These are phyloP conservation scores for Diaporthe nobilis DNA, from an alignment of 2,329 filamentous ascomycete genomes.

Conservation along the genomic window DNA sequence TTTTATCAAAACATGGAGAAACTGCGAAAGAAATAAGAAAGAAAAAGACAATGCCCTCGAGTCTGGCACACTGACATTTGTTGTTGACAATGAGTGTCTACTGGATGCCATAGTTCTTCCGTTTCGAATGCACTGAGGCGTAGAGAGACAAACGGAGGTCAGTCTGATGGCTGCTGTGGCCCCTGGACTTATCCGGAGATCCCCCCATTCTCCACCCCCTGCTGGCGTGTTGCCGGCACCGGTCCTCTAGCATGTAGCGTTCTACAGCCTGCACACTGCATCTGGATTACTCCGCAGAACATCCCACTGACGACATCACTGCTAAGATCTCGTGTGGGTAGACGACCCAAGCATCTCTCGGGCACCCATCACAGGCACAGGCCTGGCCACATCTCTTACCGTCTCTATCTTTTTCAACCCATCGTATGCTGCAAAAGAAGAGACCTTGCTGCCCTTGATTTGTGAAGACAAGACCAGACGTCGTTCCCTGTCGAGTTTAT, in stretches of 20 bases:
- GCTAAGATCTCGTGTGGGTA: background rate
- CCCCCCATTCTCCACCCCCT: slow-evolving; percentile 4
- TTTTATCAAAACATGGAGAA: background rate
- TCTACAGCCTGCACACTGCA: background rate
- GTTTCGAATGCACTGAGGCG: background rate
- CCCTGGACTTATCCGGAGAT: slow-evolving; percentile 26
- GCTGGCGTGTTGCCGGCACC: slow-evolving; percentile 12
- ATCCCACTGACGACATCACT: slow-evolving; percentile 34
- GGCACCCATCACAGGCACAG: slow-evolving; percentile 18
- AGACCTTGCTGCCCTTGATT: background rate
- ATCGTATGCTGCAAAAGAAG: slow-evolving; percentile 2
- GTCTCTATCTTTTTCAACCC: background rate
- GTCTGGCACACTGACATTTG: background rate
- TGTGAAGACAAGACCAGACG: slow-evolving; percentile 19
- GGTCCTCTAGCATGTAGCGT: background rate
- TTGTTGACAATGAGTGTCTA: background rate
- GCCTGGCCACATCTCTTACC: slow-evolving; percentile 5
- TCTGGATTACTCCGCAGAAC: slow-evolving; percentile 27
- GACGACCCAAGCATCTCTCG: slow-evolving; percentile 21
- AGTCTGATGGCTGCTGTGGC: background rate
- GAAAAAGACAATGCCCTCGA: background rate
- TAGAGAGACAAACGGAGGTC: no score
- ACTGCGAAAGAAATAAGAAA: background rate
- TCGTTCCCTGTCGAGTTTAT: background rate
- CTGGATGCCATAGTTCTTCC: background rate